Conservation (phyloP, 2,329 filamentous ascomycete species). For the Microcyclospora pomicola region DNA sequence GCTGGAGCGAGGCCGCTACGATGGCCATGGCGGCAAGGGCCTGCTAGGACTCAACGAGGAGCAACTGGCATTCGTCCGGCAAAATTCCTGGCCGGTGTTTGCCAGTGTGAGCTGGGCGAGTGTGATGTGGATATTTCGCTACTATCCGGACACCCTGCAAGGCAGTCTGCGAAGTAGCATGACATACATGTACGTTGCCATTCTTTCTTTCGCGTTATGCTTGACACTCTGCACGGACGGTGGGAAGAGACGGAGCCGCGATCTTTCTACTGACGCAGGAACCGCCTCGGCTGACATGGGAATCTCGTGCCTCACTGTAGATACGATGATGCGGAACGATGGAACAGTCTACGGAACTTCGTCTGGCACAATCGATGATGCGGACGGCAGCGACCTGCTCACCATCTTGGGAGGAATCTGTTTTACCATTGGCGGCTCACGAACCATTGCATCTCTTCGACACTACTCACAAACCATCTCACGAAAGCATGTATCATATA, state of each 20-base stretch:
- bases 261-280: slow-evolving; percentile 12
- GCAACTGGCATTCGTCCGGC: slow-evolving; percentile 26
- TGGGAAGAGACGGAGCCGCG: not conserved
- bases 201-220: slow-evolving; percentile 6
- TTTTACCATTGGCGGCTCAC: no score
- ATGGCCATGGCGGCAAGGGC: slow-evolving; percentile 28
- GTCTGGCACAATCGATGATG: slow-evolving; percentile 60
- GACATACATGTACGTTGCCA: slow-evolving; percentile 73
- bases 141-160: slow-evolving; percentile 84
- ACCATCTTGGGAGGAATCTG: no score
- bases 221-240: not conserved
- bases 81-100: slow-evolving; percentile 84
- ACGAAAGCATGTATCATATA: no score
- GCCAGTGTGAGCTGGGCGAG: slow-evolving; percentile 79
- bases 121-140: slow-evolving; percentile 91
- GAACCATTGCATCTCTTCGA: no score
- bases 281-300: slow-evolving; percentile 14
- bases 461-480: no score
- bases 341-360: slow-evolving; percentile 75
- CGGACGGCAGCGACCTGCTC: not conserved
- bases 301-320: slow-evolving; percentile 25
- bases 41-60: slow-evolving; percentile 27
- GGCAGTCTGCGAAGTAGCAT: slow-evolving; percentile 86
- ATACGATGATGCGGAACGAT: slow-evolving; percentile 70
- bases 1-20: slow-evolving; percentile 24